These are phyloP conservation scores for Thalassiosira sp. DNA, from an alignment of 352 stramenopile species.

Conservation along the genomic window DNA sequence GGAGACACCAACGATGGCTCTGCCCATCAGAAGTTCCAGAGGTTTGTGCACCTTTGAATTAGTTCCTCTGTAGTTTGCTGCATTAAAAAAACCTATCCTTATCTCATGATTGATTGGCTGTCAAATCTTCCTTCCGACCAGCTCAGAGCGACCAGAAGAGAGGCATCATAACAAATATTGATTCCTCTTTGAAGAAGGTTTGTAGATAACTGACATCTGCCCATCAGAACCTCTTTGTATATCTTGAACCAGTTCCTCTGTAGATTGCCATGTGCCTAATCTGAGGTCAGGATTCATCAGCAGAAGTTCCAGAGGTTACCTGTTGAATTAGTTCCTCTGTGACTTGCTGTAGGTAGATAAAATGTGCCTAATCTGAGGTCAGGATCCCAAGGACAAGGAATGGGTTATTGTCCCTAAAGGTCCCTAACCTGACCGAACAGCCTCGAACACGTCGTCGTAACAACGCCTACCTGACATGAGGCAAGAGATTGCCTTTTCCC, in stretches of 20 bases:
- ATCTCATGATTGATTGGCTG: neutral
- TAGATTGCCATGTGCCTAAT: too few relatives aligned
- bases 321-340: neutral
- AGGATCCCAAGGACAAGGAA: neutral
- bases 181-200: neutral
- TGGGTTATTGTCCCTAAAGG: neutral
- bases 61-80: neutral
- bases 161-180: neutral
- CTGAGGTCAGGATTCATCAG: too few relatives aligned
- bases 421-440: neutral
- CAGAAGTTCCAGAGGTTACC: neutral
- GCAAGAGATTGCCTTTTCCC: neutral
- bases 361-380: constrained; percentile 2
- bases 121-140: neutral
- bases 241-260: neutral
- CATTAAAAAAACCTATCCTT: neutral
- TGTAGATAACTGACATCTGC: neutral
- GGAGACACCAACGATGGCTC: neutral
- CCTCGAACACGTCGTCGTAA: neutral
- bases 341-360: neutral
- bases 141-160: neutral
- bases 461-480: neutral
- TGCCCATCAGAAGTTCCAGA: neutral
- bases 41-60: neutral
- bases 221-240: neutral